These are phyloP conservation scores for Verticillium dahliae DNA, from an alignment of 2,329 filamentous ascomycete genomes.

Conservation along the genomic window DNA sequence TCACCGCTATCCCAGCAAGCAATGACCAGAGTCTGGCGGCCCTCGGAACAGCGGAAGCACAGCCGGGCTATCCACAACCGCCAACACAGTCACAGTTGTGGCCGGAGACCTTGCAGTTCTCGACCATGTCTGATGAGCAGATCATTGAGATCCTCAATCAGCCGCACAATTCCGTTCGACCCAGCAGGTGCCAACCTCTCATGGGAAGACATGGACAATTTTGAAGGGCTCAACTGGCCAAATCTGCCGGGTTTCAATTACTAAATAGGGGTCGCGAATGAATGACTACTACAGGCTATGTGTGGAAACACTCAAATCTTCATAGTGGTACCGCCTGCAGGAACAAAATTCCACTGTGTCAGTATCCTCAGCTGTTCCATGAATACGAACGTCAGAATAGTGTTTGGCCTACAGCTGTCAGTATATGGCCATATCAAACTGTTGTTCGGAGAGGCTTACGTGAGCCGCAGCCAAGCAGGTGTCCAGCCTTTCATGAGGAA, in stretches of 20 bases:
- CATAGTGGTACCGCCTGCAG: background rate
- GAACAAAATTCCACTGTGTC: slow-evolving; percentile 9
- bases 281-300: background rate
- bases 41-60: slow-evolving; percentile 14
- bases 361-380: slow-evolving; percentile 36
- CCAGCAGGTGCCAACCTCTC: slow-evolving; percentile 47
- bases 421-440: background rate
- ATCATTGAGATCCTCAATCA: slow-evolving; percentile 60
- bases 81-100: slow-evolving; percentile 23
- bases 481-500: slow-evolving; percentile 41
- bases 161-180: slow-evolving; percentile 55
- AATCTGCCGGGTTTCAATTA: slow-evolving; percentile 33
- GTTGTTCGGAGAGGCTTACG: slow-evolving; percentile 20
- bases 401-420: slow-evolving; percentile 28
- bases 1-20: background rate
- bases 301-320: slow-evolving; percentile 5
- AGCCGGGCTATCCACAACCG: slow-evolving; percentile 20
- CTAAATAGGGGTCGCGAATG: background rate
- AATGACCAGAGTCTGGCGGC: background rate
- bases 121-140: slow-evolving; percentile 63
- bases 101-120: slow-evolving; percentile 53
- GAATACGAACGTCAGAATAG: slow-evolving; percentile 38
- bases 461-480: slow-evolving; percentile 35
- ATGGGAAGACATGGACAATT: slow-evolving; percentile 52
- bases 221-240: slow-evolving; percentile 50